Evolutionary conservation across 805 yeast species (phyloP).

Genomic region (Saccharomycopsis vini): DNA sequence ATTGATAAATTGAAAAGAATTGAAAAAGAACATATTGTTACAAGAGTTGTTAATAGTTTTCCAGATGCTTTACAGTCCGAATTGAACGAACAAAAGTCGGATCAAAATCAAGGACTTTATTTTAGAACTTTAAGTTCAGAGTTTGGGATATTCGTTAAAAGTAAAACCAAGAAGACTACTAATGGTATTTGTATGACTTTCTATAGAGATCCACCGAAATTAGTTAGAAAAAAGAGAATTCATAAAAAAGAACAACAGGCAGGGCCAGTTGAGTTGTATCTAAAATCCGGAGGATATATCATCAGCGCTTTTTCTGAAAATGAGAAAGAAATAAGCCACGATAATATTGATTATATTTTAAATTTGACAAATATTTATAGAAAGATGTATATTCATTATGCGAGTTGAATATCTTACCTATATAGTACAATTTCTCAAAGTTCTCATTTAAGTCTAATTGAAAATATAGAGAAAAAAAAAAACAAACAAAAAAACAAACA

Average conservation of each 20-base stretch:
- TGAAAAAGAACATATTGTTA: slow-evolving; percentile 34
- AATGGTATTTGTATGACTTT: slow-evolving; percentile 50
- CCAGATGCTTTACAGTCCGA: slow-evolving; percentile 14
- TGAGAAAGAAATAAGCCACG: slow-evolving; percentile 26
- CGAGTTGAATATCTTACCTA: too few relatives aligned
- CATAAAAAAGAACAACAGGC: slow-evolving; percentile 17
- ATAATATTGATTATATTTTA: slow-evolving; percentile 36
- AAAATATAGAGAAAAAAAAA: too few relatives aligned
- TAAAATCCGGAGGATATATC: slow-evolving; percentile 45
- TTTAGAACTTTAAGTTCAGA: slow-evolving; percentile 40
- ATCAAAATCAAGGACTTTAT: slow-evolving; percentile 28
- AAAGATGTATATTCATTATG: slow-evolving; percentile 37
- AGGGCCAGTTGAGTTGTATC: slow-evolving; percentile 33
- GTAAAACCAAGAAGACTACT: slow-evolving; percentile 30
- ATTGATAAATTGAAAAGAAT: slow-evolving; percentile 29
- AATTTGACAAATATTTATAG: slow-evolving; percentile 40
- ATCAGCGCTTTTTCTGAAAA: slow-evolving; percentile 37
- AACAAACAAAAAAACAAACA: too few relatives aligned
- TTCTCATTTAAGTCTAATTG: too few relatives aligned
- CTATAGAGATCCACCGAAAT: slow-evolving; percentile 33
- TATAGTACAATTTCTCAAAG: too few relatives aligned
- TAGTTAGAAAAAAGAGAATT: slow-evolving; percentile 32
- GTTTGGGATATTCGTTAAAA: slow-evolving; percentile 39
- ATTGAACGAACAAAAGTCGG: slow-evolving; percentile 22
- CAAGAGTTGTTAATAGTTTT: slow-evolving; percentile 38